Percentiles rank a stretch among this genome's conserved stretches.
Evolutionary conservation across 768 basidiomycete species (phyloP).

Genomic region (Macrolepiota albuminosa): DNA sequence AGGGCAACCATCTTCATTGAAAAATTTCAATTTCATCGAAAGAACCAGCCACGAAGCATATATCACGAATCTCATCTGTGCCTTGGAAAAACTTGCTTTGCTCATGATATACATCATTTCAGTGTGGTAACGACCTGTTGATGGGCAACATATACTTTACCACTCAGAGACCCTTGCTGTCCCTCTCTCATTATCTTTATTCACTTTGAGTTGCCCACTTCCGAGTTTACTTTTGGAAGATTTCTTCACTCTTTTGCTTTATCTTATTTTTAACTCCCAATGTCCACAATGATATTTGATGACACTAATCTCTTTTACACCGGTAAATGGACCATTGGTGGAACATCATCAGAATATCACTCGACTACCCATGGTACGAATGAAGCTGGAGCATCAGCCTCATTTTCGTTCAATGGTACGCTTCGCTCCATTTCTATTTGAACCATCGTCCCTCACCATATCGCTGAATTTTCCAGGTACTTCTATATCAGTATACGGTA

Average conservation of each 20-base stretch:
- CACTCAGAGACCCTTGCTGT: background rate
- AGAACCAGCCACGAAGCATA: background rate
- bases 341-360: conserved; percentile 2
- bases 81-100: background rate
- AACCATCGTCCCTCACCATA: background rate
- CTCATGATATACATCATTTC: background rate
- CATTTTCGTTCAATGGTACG: conserved; percentile 19
- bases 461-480: conserved; percentile 7
- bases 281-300: background rate
- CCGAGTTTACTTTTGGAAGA: background rate
- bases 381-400: conserved; percentile 19
- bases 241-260: background rate
- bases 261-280: background rate
- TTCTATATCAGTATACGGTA: conserved; percentile 15
- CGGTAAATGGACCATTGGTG: conserved; percentile 6
- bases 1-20: too few relatives aligned
- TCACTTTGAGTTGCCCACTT: background rate
- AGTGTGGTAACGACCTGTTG: background rate
- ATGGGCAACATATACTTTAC: background rate
- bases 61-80: too few relatives aligned
- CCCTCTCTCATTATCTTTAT: background rate
- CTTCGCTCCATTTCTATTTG: background rate
- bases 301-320: conserved; percentile 6
- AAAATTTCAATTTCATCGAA: background rate
- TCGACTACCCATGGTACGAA: conserved; percentile 12